phyloP scores from a whole-genome alignment of 169 alveolate species.

The Plasmodium reichenowi region DNA sequence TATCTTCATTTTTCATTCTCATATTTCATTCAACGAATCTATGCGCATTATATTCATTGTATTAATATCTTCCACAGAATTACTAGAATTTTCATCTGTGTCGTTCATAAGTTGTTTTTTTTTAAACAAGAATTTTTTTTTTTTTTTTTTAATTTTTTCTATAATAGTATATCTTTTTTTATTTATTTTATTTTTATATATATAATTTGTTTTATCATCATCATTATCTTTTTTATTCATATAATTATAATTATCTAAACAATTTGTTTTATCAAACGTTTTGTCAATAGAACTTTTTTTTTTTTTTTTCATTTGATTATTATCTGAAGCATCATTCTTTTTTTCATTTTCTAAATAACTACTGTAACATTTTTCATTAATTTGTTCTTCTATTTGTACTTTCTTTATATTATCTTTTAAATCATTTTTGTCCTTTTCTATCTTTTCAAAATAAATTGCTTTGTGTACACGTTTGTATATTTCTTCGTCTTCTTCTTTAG shows the following conservation, averaged over 20 bases:
- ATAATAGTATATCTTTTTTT: slow-evolving; percentile 49
- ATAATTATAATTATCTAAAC: neutral
- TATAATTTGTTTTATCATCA: neutral
- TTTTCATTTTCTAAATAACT: slow-evolving; percentile 7
- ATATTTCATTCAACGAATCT: slow-evolving; percentile 56
- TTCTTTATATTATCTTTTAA: neutral
- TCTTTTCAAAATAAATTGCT: neutral
- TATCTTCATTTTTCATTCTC: neutral
- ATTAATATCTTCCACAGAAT: slow-evolving; percentile 42
- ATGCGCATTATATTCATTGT: slow-evolving; percentile 57
- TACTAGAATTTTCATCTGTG: slow-evolving; percentile 46
- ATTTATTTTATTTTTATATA: slow-evolving; percentile 35
- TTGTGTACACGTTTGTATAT: neutral
- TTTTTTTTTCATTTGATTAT: neutral
- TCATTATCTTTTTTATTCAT: slow-evolving; percentile 2
- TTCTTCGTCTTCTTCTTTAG: neutral
- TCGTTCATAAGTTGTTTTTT: neutral
- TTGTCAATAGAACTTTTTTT: neutral
- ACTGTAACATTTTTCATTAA: neutral
- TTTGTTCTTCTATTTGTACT: neutral
- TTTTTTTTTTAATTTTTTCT: slow-evolving; percentile 30
- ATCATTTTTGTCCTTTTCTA: neutral
- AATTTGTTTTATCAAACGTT: too few species aligned
- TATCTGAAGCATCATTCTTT: slow-evolving; percentile 13
- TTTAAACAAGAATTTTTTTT: slow-evolving; percentile 25